Conservation (phyloP, 306 rosid species). For the Fagus sylvatica region DNA sequence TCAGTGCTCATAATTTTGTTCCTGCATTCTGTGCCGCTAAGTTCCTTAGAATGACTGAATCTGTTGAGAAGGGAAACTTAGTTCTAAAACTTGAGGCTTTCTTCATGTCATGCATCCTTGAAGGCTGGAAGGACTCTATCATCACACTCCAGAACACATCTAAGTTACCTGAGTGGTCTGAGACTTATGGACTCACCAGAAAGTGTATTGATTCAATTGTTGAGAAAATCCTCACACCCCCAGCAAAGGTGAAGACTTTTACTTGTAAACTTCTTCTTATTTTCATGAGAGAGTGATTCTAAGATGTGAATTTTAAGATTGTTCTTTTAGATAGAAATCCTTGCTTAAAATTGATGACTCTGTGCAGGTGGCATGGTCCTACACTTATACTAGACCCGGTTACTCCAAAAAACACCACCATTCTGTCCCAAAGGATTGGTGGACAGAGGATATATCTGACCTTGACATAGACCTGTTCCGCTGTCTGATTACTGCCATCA, state of each 20-base stretch:
- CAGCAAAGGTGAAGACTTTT: constrained; percentile 58
- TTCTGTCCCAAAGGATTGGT: constrained; percentile 95
- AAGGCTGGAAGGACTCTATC: constrained; percentile 95
- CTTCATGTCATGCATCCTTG: constrained; percentile 80
- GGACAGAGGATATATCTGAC: constrained; percentile 95
- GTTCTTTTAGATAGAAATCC: not conserved
- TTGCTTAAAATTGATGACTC: constrained; percentile 25
- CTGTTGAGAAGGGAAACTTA: constrained; percentile 71
- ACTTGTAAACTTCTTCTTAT: not conserved
- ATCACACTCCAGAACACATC: constrained; percentile 60
- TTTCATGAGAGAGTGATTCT: not conserved
- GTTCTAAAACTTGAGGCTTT: constrained; percentile 80
- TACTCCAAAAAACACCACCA: constrained; percentile 61
- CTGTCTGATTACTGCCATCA: constrained; percentile 66
- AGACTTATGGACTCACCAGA: constrained; percentile 81
- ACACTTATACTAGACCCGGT: constrained; percentile 96
- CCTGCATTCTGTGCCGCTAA: constrained; percentile 76
- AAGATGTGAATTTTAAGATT: not conserved
- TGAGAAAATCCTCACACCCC: constrained; percentile 75
- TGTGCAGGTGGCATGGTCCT: constrained; percentile 88
- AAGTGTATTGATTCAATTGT: constrained; percentile 87
- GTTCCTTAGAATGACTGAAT: constrained; percentile 80
- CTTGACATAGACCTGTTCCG: constrained; percentile 82
- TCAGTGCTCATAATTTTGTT: constrained; percentile 84
- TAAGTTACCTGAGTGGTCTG: constrained; percentile 75